Evolutionary conservation across 2,329 filamentous ascomycete species (phyloP).

Genomic region (Ophiocordyceps sinensis): DNA sequence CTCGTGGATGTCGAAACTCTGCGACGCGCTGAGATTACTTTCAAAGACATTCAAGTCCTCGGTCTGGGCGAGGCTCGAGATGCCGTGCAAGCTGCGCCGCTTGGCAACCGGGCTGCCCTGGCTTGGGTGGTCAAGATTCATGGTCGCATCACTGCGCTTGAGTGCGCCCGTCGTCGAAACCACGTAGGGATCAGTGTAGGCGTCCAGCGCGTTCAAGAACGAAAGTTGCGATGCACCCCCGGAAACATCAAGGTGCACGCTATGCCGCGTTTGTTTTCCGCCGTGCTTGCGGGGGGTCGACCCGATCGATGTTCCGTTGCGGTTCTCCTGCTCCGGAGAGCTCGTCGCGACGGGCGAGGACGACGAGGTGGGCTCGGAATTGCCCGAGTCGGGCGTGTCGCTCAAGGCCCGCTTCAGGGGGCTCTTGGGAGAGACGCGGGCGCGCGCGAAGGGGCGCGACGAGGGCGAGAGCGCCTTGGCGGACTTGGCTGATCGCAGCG

Average conservation of each 20-base stretch:
- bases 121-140: conserved; percentile 69
- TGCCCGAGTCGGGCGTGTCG: conserved; percentile 56
- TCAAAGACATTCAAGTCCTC: conserved; percentile 66
- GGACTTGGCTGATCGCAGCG: conserved; percentile 47
- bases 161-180: conserved; percentile 54
- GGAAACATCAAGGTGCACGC: conserved; percentile 41
- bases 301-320: conserved; percentile 20
- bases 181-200: conserved; percentile 18
- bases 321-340: conserved; percentile 29
- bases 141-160: conserved; percentile 80
- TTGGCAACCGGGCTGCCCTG: conserved; percentile 81
- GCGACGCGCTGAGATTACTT: conserved; percentile 25
- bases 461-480: conserved; percentile 39
- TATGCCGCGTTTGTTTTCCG: conserved; percentile 38
- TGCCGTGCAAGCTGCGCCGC: conserved; percentile 72
- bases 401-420: conserved; percentile 66
- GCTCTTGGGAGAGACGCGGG: conserved; percentile 62
- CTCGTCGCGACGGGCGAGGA: conserved; percentile 19
- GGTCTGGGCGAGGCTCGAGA: conserved; percentile 42
- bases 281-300: conserved; percentile 8
- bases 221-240: conserved; percentile 33
- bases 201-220: conserved; percentile 36
- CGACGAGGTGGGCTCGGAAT: conserved; percentile 36
- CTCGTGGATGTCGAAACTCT: conserved; percentile 38
- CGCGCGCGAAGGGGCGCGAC: conserved; percentile 39